Evolutionary conservation across 768 basidiomycete species (phyloP), one percentile per base, ranked within the genome.

Genomic region (Hortiboletus flavorubellus): DNA sequence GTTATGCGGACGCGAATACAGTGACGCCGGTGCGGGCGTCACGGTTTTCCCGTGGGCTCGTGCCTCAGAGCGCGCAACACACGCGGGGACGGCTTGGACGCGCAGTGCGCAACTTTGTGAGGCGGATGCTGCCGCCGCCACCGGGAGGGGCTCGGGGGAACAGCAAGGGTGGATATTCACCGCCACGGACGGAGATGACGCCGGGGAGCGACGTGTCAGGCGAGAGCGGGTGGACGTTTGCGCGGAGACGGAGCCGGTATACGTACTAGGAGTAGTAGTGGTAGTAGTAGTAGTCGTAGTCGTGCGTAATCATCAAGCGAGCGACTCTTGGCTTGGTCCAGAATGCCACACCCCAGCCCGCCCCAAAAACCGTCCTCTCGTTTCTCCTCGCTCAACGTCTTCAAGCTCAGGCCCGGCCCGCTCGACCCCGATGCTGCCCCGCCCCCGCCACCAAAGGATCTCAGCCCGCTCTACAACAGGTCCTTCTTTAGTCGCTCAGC

Each of bases 361-460:
- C 30, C 50, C 15, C 53, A 65, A 29, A 58, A 57, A 23, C 59
- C 72, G 37, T 66, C 73, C 53, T 74, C 77, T 16, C 68, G 77
- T 33, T 77, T 78, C 52, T 70, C 77, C 11, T 60, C 73, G 2
- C 64, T 78, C 56, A 75, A 73, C 33, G 71, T 77, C 26, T 77
- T 78, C 71, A 77, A 76, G 61, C 67, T 78, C 50, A 10, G 15
- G 38, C n/a, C 34, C 34, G 34, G 34, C 14, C 15, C 14, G 6
- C 5, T 14, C 14, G 14, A 26, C 8, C 21, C 49, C 67, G 64
- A 63, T n/a, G 7, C 55, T 15, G 54, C 55, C 45, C 71, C 74
- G 34, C 82, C 80, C 8, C 80, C 75, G 2, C 87, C 87, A 0
- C 86, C 86, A 39, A 88, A 89, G 69, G 87, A 89, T 16, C 48